A percentile compares a stretch with the other conserved stretches of the same genome.
These are phyloP conservation scores for Aspergillus neoniger DNA, from an alignment of 2,329 filamentous ascomycete species.

Conservation along the genomic window DNA sequence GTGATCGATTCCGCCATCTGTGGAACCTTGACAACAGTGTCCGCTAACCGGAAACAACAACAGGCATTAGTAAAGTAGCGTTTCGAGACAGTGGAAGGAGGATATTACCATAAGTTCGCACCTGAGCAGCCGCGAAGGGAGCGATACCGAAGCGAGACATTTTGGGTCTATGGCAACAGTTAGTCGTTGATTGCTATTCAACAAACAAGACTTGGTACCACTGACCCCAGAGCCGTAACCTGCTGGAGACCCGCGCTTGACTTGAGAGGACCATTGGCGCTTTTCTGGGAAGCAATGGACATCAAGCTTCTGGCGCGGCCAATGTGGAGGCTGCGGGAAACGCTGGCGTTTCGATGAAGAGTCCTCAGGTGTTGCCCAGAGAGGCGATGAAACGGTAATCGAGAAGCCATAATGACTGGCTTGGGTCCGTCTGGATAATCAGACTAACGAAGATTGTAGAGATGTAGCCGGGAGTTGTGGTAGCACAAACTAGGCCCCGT, in stretches of 20 bases:
- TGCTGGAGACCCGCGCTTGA: conserved; percentile 29
- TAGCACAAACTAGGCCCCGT: background rate
- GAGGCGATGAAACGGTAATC: conserved; percentile 40
- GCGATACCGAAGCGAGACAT: conserved; percentile 26
- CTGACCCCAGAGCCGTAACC: conserved; percentile 29
- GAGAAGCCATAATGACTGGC: conserved; percentile 39
- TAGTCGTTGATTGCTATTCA: background rate
- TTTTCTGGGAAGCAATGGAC: conserved; percentile 24
- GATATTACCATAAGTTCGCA: conserved; percentile 40
- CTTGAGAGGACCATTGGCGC: conserved; percentile 1
- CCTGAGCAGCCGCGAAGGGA: conserved; percentile 33
- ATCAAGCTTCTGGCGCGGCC: conserved; percentile 30
- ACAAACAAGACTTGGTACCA: background rate
- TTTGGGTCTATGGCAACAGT: conserved; percentile 13
- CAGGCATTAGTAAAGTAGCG: background rate
- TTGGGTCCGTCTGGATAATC: background rate
- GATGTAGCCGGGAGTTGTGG: background rate
- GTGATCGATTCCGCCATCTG: conserved; percentile 99
- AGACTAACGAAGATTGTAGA: background rate
- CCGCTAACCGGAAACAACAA: conserved; percentile 53
- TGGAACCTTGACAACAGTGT: conserved; percentile 87
- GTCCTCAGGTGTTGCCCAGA: conserved; percentile 35
- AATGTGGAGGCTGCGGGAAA: conserved; percentile 25
- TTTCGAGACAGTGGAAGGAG: background rate
- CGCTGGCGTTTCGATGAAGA: conserved; percentile 31